Conservation (phyloP, 257 asterid genomes). For the Solanum sparsipilum region DNA sequence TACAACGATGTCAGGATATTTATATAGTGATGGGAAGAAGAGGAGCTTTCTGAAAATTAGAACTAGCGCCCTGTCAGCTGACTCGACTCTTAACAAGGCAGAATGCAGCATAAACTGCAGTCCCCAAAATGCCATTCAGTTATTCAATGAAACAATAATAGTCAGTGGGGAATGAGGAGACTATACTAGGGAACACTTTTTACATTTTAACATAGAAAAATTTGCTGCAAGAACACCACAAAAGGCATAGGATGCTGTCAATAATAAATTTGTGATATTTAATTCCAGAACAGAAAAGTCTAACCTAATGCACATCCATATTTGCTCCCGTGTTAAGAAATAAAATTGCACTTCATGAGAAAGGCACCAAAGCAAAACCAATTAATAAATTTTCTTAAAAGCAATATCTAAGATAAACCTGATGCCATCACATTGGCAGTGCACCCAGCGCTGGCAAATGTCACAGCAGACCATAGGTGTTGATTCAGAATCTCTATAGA, state of each 20-base stretch:
- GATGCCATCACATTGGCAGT: slow-evolving; percentile 93
- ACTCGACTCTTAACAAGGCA: background rate
- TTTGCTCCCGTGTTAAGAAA: background rate
- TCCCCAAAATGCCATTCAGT: background rate
- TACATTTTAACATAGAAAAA: background rate
- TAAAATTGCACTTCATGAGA: background rate
- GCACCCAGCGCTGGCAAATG: slow-evolving; percentile 97
- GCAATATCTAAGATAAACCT: slow-evolving; percentile 36
- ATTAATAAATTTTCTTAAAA: background rate
- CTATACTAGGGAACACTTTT: background rate
- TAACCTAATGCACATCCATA: background rate
- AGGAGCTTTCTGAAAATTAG: background rate
- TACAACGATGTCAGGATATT: background rate
- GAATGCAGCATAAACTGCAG: background rate
- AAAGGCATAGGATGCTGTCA: background rate
- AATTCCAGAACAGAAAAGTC: background rate
- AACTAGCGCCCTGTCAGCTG: background rate
- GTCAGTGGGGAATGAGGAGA: background rate
- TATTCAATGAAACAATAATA: background rate
- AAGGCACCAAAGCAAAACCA: background rate
- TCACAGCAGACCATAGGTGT: slow-evolving; percentile 99
- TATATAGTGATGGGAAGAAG: background rate
- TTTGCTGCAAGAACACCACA: background rate
- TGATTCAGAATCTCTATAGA: slow-evolving; percentile 96
- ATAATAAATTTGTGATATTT: background rate